A percentile compares a stretch with the other conserved stretches of the same genome.
phyloP scores from a whole-genome alignment of 2,329 filamentous ascomycete species.

The Corinectria fuckeliana region DNA sequence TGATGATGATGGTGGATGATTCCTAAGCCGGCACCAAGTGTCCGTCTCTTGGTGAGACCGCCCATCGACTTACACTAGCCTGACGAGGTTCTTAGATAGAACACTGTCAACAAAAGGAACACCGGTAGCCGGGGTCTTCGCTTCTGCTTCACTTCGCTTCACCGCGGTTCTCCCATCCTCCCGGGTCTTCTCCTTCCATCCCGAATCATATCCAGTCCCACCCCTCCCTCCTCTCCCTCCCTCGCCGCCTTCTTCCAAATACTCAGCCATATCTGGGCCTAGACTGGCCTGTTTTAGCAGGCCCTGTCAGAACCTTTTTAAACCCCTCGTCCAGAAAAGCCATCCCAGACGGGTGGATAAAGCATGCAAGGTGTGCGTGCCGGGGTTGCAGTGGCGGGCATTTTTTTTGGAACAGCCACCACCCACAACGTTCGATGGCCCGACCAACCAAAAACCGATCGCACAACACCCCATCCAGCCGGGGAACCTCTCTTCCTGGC shows the following conservation, averaged over 20 bases:
- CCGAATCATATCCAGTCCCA: not conserved
- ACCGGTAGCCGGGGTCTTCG: not conserved
- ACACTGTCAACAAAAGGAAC: too few relatives aligned
- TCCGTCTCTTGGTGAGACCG: not conserved
- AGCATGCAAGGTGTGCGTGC: not conserved
- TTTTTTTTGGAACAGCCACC: not conserved
- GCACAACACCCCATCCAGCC: too few relatives aligned
- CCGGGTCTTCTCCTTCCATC: not conserved
- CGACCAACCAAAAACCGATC: not conserved
- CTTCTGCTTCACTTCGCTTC: not conserved
- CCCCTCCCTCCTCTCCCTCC: not conserved
- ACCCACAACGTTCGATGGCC: not conserved
- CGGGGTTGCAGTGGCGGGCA: not conserved
- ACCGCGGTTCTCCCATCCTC: not conserved
- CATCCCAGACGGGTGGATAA: not conserved
- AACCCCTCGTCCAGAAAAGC: not conserved
- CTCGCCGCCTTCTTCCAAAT: not conserved
- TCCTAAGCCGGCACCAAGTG: not conserved
- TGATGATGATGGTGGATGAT: not conserved
- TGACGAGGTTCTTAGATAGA: not conserved
- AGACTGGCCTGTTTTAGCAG: not conserved
- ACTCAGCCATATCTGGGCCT: too few relatives aligned
- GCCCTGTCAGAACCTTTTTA: slow-evolving; percentile 1
- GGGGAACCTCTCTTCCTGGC: too few relatives aligned
- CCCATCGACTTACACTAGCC: not conserved